Evolutionary conservation across 176 grass and related monocot genomes (phyloP).

Genomic region (Oryza nivara): DNA sequence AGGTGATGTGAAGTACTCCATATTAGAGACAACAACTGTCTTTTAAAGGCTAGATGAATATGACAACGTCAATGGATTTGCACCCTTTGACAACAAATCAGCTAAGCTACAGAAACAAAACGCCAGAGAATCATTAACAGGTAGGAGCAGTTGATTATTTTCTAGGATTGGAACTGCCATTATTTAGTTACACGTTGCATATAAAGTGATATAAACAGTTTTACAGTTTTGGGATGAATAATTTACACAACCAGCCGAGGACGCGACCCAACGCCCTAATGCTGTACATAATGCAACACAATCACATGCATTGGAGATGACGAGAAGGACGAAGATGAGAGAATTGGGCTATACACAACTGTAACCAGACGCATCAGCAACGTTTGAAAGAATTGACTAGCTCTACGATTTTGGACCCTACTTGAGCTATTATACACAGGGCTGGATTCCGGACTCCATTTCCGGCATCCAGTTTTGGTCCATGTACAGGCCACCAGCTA

Average conservation of each 20-base stretch:
- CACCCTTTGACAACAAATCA: background rate
- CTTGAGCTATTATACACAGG: slow-evolving; percentile 63
- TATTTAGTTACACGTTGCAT: background rate
- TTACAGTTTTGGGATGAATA: background rate
- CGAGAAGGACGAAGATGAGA: background rate
- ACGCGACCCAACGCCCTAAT: slow-evolving; percentile 34
- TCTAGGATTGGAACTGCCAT: background rate
- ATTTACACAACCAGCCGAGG: background rate
- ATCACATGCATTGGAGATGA: slow-evolving; percentile 27
- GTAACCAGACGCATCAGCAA: slow-evolving; percentile 38
- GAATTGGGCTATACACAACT: slow-evolving; percentile 48
- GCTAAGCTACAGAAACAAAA: background rate
- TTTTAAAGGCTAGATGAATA: too few species aligned
- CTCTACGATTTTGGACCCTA: slow-evolving; percentile 58
- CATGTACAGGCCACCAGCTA: slow-evolving; percentile 56
- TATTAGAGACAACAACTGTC: background rate
- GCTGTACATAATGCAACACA: slow-evolving; percentile 15
- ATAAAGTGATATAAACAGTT: slow-evolving; percentile 1
- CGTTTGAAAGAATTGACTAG: slow-evolving; percentile 57
- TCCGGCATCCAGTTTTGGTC: slow-evolving; percentile 56
- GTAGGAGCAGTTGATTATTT: background rate
- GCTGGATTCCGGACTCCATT: slow-evolving; percentile 58
- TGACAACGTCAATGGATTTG: background rate
- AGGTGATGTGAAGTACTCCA: background rate
- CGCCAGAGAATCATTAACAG: background rate